A percentile compares a stretch with the other conserved stretches of the same genome.
Evolutionary conservation across 805 yeast genomes (phyloP).

Genomic region (Metschnikowia shivogae): DNA sequence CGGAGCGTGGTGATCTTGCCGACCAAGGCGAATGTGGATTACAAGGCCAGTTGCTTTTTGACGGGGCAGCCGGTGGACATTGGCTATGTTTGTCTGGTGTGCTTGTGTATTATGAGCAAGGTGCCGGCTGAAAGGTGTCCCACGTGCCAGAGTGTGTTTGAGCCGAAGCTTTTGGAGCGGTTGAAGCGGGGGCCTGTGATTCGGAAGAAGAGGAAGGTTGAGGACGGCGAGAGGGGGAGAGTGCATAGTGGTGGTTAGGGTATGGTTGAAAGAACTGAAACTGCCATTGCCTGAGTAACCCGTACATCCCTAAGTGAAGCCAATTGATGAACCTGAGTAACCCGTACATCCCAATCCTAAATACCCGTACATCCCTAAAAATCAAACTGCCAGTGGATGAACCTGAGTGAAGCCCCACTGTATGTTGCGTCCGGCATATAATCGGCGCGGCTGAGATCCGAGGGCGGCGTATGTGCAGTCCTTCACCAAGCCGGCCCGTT

Average conservation of each 20-base stretch:
- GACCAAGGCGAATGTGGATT: constrained; percentile 80
- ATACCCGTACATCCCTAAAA: no score
- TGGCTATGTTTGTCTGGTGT: constrained; percentile 93
- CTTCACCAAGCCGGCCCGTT: no score
- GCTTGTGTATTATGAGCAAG: constrained; percentile 72
- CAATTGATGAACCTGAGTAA: no score
- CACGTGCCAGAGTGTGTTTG: constrained; percentile 79
- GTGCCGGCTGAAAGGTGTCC: constrained; percentile 76
- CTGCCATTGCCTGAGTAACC: no score
- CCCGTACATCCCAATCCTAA: no score
- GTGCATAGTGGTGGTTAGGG: neutral
- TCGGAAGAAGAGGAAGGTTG: constrained; percentile 24
- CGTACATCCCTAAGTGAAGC: no score
- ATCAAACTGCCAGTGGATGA: no score
- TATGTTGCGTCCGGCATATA: no score
- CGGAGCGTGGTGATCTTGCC: constrained; percentile 77
- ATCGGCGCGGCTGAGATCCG: no score
- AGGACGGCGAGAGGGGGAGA: neutral
- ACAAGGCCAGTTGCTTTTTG: constrained; percentile 88
- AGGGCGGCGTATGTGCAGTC: no score
- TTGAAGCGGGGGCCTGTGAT: constrained; percentile 61
- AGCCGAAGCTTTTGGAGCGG: constrained; percentile 53
- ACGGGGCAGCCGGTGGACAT: constrained; percentile 89
- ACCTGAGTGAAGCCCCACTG: no score
- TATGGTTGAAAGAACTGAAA: no score